A percentile compares a stretch with the other conserved stretches of the same genome.
Evolutionary conservation across 192 early-diverging fungal genomes (phyloP).

Genomic region (Coemansia guatemalensis): DNA sequence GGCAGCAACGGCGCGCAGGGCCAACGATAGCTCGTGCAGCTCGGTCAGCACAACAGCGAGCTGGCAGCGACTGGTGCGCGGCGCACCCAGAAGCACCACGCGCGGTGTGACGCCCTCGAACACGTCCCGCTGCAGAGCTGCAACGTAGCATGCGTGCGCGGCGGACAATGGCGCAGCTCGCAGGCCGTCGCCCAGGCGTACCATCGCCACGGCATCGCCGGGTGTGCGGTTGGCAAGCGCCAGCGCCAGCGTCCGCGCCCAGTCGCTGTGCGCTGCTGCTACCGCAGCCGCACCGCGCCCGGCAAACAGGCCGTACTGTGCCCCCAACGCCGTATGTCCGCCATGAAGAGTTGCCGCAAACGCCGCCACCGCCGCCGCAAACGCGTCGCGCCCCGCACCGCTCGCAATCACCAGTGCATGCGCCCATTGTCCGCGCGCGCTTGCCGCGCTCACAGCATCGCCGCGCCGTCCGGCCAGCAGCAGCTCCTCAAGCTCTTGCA

Average conservation of each 20-base stretch:
- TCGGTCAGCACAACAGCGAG: slow-evolving; percentile 75
- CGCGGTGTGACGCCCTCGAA: slow-evolving; percentile 61
- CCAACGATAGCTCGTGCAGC: slow-evolving; percentile 76
- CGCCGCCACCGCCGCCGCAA: slow-evolving; percentile 73
- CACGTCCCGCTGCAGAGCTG: slow-evolving; percentile 52
- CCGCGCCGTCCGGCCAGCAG: slow-evolving; percentile 47
- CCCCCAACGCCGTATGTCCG: slow-evolving; percentile 54
- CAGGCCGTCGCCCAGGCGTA: slow-evolving; percentile 77
- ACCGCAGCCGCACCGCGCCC: slow-evolving; percentile 53
- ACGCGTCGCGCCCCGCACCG: slow-evolving; percentile 79
- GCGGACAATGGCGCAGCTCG: slow-evolving; percentile 56
- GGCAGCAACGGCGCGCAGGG: slow-evolving; percentile 46
- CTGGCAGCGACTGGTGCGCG: slow-evolving; percentile 58
- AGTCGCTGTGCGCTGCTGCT: slow-evolving; percentile 35
- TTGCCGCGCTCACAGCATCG: slow-evolving; percentile 49
- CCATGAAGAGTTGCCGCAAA: slow-evolving; percentile 61
- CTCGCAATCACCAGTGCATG: slow-evolving; percentile 91
- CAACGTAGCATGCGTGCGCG: slow-evolving; percentile 81
- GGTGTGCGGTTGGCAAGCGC: slow-evolving; percentile 84
- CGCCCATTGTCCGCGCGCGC: slow-evolving; percentile 67
- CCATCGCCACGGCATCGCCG: slow-evolving; percentile 67
- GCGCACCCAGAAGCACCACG: slow-evolving; percentile 67
- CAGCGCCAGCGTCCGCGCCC: slow-evolving; percentile 74
- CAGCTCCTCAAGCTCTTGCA: slow-evolving; percentile 31
- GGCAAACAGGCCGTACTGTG: slow-evolving; percentile 69